These are phyloP conservation scores for Diaporthe aspalathi DNA, from an alignment of 2,329 filamentous ascomycete genomes.

Conservation along the genomic window DNA sequence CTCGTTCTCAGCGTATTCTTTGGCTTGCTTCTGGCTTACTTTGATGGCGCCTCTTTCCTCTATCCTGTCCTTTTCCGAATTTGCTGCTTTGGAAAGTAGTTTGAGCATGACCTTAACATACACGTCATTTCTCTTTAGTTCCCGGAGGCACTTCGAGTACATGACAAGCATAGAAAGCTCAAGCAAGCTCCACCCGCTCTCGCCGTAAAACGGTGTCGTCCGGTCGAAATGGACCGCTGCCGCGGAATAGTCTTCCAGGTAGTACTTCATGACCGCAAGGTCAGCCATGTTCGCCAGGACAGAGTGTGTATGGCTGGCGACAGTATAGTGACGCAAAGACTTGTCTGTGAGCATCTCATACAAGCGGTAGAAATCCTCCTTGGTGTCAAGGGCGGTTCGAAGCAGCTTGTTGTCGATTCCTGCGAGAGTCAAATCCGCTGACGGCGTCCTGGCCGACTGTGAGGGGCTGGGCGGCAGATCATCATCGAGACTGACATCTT, in stretches of 20 bases:
- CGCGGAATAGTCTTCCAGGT: conserved; percentile 76
- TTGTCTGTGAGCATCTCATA: conserved; percentile 86
- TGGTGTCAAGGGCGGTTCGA: conserved; percentile 69
- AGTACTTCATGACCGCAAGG: conserved; percentile 85
- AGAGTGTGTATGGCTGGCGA: conserved; percentile 82
- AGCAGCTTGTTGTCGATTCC: conserved; percentile 70
- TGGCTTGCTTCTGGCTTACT: conserved; percentile 41
- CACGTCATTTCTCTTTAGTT: conserved; percentile 80
- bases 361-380: conserved; percentile 72
- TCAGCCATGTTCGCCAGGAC: conserved; percentile 84
- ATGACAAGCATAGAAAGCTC: conserved; percentile 88
- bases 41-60: conserved; percentile 52
- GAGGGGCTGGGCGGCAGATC: conserved; percentile 48
- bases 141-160: conserved; percentile 84
- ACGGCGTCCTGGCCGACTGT: conserved; percentile 40
- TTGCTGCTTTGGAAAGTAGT: conserved; percentile 75
- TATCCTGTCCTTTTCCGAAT: conserved; percentile 62
- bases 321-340: conserved; percentile 83
- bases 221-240: conserved; percentile 83
- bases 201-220: conserved; percentile 82
- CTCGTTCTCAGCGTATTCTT: conserved; percentile 49
- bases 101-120: conserved; percentile 82
- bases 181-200: conserved; percentile 80
- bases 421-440: conserved; percentile 46
- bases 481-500: conserved; percentile 67